These are phyloP conservation scores for Alternaria triticimaculans DNA, from an alignment of 2,329 filamentous ascomycete genomes.

Conservation along the genomic window DNA sequence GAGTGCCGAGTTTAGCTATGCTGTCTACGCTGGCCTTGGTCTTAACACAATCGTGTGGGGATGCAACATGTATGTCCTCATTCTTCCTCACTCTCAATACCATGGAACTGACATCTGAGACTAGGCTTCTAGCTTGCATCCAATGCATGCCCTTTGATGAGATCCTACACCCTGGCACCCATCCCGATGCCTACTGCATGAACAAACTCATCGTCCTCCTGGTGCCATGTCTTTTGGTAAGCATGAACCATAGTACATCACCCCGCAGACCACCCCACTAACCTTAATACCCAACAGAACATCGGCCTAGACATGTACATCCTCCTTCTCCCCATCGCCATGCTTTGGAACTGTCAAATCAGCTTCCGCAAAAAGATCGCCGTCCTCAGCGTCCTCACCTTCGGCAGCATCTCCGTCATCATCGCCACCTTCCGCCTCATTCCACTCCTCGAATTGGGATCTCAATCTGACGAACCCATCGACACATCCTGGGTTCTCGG, in stretches of 20 bases:
- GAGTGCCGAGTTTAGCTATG: conserved; percentile 23
- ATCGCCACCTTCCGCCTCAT: conserved; percentile 27
- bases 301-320: conserved; percentile 29
- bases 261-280: not conserved
- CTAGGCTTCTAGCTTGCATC: conserved; percentile 33
- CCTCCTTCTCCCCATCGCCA: conserved; percentile 29
- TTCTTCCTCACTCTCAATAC: not conserved
- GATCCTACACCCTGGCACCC: conserved; percentile 32
- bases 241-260: not conserved
- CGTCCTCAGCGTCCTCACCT: conserved; percentile 33
- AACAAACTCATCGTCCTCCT: conserved; percentile 35
- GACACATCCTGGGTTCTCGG: conserved; percentile 41
- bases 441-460: conserved; percentile 26
- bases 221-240: conserved; percentile 34
- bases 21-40: conserved; percentile 33
- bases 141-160: conserved; percentile 43
- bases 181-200: conserved; percentile 34
- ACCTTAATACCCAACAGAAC: conserved; percentile 17
- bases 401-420: conserved; percentile 39
- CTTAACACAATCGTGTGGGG: conserved; percentile 35
- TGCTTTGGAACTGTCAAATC: conserved; percentile 27
- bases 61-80: conserved; percentile 27
- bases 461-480: conserved; percentile 14
- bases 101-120: not conserved
- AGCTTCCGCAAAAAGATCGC: conserved; percentile 24